Percentiles rank a stretch among this genome's conserved stretches.
Conservation (phyloP, 169 alveolate genomes). For the Babesia divergens region DNA sequence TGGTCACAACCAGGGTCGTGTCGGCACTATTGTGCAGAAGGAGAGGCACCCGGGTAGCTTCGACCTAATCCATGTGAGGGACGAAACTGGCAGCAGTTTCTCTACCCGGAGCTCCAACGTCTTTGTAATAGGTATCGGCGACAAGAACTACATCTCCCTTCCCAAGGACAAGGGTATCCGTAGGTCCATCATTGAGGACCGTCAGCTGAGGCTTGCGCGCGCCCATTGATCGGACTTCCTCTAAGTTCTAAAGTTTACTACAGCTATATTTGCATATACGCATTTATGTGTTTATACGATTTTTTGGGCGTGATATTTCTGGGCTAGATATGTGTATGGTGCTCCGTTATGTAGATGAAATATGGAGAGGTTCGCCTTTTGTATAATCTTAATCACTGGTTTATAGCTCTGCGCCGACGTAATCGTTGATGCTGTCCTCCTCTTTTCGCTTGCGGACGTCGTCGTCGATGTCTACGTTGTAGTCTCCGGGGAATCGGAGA, state of each 20-base stretch:
- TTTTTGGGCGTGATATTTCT: too few relatives aligned
- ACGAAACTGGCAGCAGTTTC: constrained; percentile 90
- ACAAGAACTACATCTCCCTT: constrained; percentile 89
- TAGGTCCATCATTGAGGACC: constrained; percentile 86
- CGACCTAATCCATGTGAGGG: constrained; percentile 95
- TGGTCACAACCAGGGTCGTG: constrained; percentile 99
- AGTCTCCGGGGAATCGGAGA: constrained; percentile 70
- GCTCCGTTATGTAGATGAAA: too few relatives aligned
- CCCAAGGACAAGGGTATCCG: constrained; percentile 93
- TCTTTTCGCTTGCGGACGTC: constrained; percentile 38
- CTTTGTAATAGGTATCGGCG: constrained; percentile 94
- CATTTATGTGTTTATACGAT: too few relatives aligned
- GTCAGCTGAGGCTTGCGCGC: constrained; percentile 79
- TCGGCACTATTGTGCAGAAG: constrained; percentile 91
- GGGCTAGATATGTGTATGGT: too few relatives aligned
- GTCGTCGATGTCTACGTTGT: constrained; percentile 60
- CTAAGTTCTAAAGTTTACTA: constrained; percentile 9
- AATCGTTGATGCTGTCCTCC: neutral
- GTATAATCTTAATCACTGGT: too few relatives aligned
- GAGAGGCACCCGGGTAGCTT: constrained; percentile 97
- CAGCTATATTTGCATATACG: neutral
- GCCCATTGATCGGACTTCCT: constrained; percentile 25
- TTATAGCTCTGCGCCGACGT: constrained; percentile 11
- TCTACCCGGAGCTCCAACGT: constrained; percentile 95
- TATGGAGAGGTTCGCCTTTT: too few relatives aligned